Base-by-base conservation (phyloP, 2,329 filamentous ascomycete genomes). In the Beauveria sp. region DNA sequence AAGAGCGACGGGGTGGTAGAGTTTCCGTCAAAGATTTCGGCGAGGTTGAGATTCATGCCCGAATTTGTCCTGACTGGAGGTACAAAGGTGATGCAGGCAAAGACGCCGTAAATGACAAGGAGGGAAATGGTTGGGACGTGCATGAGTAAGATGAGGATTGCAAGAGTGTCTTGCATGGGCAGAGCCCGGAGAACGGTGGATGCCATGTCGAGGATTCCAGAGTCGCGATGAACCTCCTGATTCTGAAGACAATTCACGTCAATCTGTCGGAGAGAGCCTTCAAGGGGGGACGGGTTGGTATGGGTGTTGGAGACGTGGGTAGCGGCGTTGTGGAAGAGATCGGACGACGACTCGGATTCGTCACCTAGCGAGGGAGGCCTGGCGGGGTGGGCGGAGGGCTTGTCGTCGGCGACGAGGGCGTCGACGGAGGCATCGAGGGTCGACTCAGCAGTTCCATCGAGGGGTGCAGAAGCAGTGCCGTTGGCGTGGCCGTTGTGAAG, bases 61-160 rank as follows among this genome's bases (percentile, higher is more conserved):
- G 91, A 87, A 70, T 89, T 89, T 58, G 87, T 88, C 63, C 87
- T 90, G 65, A 88, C 85, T 20, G 91, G 90, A 51, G 92, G 90
- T 65, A 96, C 91, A 72, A 97, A 96, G 53, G 93, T 97, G 71
- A 97, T 83, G 66, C 92, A 88, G 67, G 93, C 92, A 76, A 97
- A 98, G 67, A 96, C 84, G 71, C 92, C 88, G 75, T 97, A 96
- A 70, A 96, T 91, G 73, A 91, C 81, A 65, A 92, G 93, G 69
- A 97, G 83, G 62, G 93, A 87, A 69, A 93, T 87, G 24, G 93
- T 91, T 34, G 93, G 93, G 10, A 97, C 86, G 72, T 96, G 93
- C 75, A 97, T 89, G 67, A 98, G 85, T 69, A 97, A 90, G 76
- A 97, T 96, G 73, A 98, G 86, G 70, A 98, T 96, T 72, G 93